These are phyloP conservation scores for Austropuccinia psidii DNA, from an alignment of 1,284 basidiomycete genomes.

Conservation along the genomic window DNA sequence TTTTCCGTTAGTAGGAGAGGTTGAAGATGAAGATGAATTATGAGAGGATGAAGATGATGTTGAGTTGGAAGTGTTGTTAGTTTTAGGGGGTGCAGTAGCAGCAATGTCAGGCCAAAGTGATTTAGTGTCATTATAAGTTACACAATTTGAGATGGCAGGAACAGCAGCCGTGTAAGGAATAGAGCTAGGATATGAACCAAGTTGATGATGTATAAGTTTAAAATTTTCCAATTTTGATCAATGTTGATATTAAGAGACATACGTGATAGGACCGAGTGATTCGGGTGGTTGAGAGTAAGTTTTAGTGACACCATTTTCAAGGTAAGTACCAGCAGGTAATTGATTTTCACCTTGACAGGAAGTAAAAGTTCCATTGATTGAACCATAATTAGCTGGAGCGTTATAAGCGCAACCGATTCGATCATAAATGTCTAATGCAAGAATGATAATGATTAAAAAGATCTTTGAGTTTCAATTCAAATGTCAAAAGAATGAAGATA, in stretches of 20 bases:
- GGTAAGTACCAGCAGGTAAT: conserved; percentile 38
- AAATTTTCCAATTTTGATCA: not conserved
- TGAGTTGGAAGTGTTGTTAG: not conserved
- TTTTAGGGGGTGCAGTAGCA: conserved; percentile 30
- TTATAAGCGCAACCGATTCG: conserved; percentile 64
- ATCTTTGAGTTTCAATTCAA: not conserved
- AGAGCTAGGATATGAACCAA: conserved; percentile 39
- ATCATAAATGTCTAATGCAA: conserved; percentile 56
- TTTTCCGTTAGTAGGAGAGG: not conserved
- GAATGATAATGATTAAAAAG: not conserved
- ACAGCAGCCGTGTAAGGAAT: conserved; percentile 59
- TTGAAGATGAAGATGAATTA: not conserved
- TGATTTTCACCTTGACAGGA: conserved; percentile 41
- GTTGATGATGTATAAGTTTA: not conserved
- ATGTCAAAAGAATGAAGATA: not conserved
- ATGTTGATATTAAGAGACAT: not conserved
- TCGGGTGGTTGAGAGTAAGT: conserved; percentile 59
- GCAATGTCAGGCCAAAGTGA: conserved; percentile 52
- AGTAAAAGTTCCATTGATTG: conserved; percentile 40
- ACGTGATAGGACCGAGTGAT: conserved; percentile 54
- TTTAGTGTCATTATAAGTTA: conserved; percentile 53
- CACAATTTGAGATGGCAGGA: conserved; percentile 61
- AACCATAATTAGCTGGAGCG: conserved; percentile 39
- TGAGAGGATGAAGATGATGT: not conserved
- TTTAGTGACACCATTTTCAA: conserved; percentile 20